These are phyloP conservation scores for Epichloe sp. DNA, from an alignment of 2,329 filamentous ascomycete species.

Conservation along the genomic window DNA sequence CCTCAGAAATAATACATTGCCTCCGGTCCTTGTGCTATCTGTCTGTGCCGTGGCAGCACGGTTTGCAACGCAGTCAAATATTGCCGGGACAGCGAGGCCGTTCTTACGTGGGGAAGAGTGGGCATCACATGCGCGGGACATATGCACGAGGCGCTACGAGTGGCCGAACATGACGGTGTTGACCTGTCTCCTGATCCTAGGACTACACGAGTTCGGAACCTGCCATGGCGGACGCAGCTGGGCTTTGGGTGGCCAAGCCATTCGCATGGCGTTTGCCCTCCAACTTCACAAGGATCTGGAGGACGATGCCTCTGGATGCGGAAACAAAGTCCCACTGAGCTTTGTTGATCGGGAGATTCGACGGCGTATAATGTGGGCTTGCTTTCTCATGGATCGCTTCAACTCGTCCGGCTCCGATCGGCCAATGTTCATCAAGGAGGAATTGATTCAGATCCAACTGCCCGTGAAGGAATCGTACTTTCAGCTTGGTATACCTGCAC, in stretches of 20 bases:
- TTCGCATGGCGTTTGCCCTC: constrained; percentile 91
- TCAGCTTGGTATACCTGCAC: constrained; percentile 77
- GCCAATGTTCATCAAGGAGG: constrained; percentile 81
- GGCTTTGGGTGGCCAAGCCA: constrained; percentile 89
- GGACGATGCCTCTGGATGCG: constrained; percentile 53
- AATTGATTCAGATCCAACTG: constrained; percentile 76
- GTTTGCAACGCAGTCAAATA: constrained; percentile 78
- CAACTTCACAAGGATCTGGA: constrained; percentile 88
- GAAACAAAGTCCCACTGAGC: constrained; percentile 56
- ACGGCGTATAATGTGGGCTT: constrained; percentile 93
- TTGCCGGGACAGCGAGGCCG: constrained; percentile 56
- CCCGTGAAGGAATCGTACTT: constrained; percentile 86
- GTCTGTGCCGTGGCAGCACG: constrained; percentile 92
- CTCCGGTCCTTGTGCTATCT: constrained; percentile 82
- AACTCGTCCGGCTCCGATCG: constrained; percentile 91
- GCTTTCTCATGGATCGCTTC: constrained; percentile 94
- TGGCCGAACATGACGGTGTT: constrained; percentile 93
- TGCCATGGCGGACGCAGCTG: constrained; percentile 93
- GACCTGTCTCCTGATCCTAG: constrained; percentile 77
- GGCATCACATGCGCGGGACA: constrained; percentile 76
- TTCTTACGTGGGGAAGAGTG: constrained; percentile 86
- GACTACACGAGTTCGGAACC: constrained; percentile 90
- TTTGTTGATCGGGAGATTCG: constrained; percentile 91
- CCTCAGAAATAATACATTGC: constrained; percentile 45
- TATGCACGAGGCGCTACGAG: constrained; percentile 78